Base-by-base conservation (phyloP, 352 stramenopile genomes). In the Aphanomyces invadans region DNA sequence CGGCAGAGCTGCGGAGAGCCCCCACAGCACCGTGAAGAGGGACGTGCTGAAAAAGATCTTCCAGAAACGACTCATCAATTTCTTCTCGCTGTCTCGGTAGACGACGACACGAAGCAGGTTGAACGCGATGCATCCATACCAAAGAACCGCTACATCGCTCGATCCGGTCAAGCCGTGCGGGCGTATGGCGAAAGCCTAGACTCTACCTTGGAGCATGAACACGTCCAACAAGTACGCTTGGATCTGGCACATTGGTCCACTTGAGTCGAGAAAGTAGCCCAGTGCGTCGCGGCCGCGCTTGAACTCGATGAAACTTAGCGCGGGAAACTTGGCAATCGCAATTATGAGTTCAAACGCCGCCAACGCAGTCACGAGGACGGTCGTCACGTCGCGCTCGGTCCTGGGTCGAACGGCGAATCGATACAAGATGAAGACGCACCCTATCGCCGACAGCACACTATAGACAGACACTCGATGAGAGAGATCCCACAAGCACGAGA, bases 361-460 rank as follows among this genome's bases (percentile, higher is more conserved):
- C 52, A 82, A 32, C 73, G 71, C 26, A 69, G 62, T 75, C 74
- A 87, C 60, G 10, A 67, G 60, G 15, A 57, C 7, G 21, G 29
- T 33, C 23, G 49, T 39, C 7, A 57, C 36, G 19, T 57, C 49
- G 25, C 29, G 25, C 25, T 38, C 29, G 4, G 11, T 9, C 32
- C 10, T 59, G 26, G 15, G 55, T 10, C 60, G 60, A 10, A 10
- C 23, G 45, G 76, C 62, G 56, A 83, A 84, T 62, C 87, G 81
- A 15, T 73, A 46, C 49, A 94, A 72, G 61, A 94, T 80, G 69
- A 85, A 92, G 32, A 74, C 70, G 31, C 83, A 74, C 5, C 78
- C 81, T 23, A 80, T 70, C 26, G 91, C 70, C 65, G 83, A 91
- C 61, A 87, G 56, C 25, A 80, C 69, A 49, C 74, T 80, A 61